phyloP scores from a whole-genome alignment of 257 asterid genomes.

The Haberlea rhodopensis region DNA sequence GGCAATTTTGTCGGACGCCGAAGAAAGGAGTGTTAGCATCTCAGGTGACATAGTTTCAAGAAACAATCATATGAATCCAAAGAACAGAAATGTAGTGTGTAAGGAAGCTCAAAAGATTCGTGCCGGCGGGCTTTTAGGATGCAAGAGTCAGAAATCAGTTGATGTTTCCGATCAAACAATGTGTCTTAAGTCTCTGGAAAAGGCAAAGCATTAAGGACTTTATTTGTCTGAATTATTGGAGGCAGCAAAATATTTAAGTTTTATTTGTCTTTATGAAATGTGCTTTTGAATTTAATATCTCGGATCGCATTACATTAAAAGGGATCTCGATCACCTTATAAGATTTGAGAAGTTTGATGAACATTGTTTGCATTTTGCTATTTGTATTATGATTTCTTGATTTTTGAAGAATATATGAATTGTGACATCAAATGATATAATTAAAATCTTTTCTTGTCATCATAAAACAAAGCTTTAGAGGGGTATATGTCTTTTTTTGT shows the following conservation, averaged over 20 bases:
- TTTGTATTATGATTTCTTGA: background rate
- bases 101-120: constrained; percentile 33
- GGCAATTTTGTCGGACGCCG: constrained; percentile 40
- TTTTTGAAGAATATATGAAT: background rate
- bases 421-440: background rate
- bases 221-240: background rate
- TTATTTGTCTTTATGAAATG: background rate
- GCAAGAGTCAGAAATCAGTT: constrained; percentile 47
- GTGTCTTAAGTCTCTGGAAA: background rate
- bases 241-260: background rate
- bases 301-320: too few relatives aligned
- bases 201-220: background rate
- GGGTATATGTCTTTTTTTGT: too few relatives aligned
- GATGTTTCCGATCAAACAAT: constrained; percentile 34
- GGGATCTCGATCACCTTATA: too few relatives aligned
- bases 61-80: background rate
- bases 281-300: too few relatives aligned
- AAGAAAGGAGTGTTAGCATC: constrained; percentile 27
- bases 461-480: background rate
- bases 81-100: constrained; percentile 9
- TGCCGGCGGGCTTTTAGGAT: constrained; percentile 42
- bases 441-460: background rate
- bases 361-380: background rate
- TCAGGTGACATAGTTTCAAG: constrained; percentile 14
- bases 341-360: background rate